Percentiles rank a stretch among this genome's conserved stretches.
These are phyloP conservation scores for Penicillium verrucosum DNA, from an alignment of 2,329 filamentous ascomycete species.

Conservation along the genomic window DNA sequence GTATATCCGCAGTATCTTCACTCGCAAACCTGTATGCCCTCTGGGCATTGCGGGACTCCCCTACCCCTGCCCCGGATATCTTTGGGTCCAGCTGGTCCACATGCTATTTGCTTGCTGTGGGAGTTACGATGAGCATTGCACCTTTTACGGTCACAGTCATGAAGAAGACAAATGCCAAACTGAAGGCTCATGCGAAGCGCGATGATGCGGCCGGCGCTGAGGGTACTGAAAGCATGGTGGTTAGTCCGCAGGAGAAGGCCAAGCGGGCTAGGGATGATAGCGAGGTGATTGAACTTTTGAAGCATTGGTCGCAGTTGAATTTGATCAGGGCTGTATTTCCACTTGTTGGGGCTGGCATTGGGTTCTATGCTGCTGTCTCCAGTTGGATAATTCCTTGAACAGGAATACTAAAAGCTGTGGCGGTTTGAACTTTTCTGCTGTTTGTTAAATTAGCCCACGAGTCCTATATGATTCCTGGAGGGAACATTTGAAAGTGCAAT, in stretches of 20 bases:
- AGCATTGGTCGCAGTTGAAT: conserved; percentile 25
- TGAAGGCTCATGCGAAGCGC: conserved; percentile 25
- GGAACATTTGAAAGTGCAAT: neutral
- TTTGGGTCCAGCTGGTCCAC: conserved; percentile 11
- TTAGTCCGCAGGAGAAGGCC: conserved; percentile 19
- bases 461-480: neutral
- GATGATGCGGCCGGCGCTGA: conserved; percentile 24
- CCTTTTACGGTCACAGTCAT: conserved; percentile 30
- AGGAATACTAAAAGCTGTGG: neutral
- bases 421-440: neutral
- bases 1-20: conserved; percentile 51
- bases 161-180: conserved; percentile 23
- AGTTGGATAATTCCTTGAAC: conserved; percentile 3
- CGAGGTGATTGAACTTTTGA: conserved; percentile 16
- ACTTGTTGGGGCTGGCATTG: conserved; percentile 24
- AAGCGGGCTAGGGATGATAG: conserved; percentile 20
- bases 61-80: conserved; percentile 6
- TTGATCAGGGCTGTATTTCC: conserved; percentile 23
- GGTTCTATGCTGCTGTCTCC: conserved; percentile 19
- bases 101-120: conserved; percentile 24
- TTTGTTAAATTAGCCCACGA: neutral
- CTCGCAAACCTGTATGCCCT: conserved; percentile 48
- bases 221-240: conserved; percentile 18
- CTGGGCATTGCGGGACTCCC: conserved; percentile 18
- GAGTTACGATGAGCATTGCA: conserved; percentile 24